Base-by-base conservation (phyloP, 176 grass and related monocot genomes). In the Oryza glumipatula region DNA sequence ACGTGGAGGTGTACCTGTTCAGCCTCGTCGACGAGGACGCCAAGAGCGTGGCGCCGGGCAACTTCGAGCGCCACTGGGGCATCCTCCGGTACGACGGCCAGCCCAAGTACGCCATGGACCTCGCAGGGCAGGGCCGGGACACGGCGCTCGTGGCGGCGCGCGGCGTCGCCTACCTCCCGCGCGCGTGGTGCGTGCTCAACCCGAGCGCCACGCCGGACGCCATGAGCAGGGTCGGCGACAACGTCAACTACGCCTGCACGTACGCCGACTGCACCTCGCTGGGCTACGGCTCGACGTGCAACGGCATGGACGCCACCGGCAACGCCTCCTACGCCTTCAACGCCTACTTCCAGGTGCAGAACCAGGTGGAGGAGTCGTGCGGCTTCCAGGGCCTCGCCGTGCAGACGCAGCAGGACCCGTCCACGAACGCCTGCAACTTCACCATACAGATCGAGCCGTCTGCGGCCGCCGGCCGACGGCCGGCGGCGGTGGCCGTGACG, bases 251-350 rank as follows among this genome's bases (percentile, higher is more conserved):
- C 75, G 90, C 89, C 5, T 98, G 93, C 89, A 66, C 79, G 30
- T 23, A 21, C 45, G 72, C 93, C 5, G 95, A 95, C 84, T 98
- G 93, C 91, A 98, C 95, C 1, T 78, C 91, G 51, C 89, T 98
- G 12, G 81, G 89, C 12, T 90, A 87, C 70, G 93, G 93, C 5
- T 95, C 92, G 0, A 85, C 76, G 13, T 98, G 95, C 86, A 93
- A 85, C 76, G 88, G 92, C 36, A 44, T 98, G 87, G 92, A 98
- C 66, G 82, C 87, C n/a, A 74, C 38, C 21, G 92, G 95, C 1
- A 98, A 98, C 82, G 87, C 90, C 14, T 94, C 92, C 0, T 98
- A 95, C 81, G 95, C 92, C 6, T 98, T 95, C 79, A 98, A 98
- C 72, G 86, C 89, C 52, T 98, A 98, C 83, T 98, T 90, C 89